phyloP scores from a whole-genome alignment of 148 eudicot species.

The Mesembryanthemum crystallinum region DNA sequence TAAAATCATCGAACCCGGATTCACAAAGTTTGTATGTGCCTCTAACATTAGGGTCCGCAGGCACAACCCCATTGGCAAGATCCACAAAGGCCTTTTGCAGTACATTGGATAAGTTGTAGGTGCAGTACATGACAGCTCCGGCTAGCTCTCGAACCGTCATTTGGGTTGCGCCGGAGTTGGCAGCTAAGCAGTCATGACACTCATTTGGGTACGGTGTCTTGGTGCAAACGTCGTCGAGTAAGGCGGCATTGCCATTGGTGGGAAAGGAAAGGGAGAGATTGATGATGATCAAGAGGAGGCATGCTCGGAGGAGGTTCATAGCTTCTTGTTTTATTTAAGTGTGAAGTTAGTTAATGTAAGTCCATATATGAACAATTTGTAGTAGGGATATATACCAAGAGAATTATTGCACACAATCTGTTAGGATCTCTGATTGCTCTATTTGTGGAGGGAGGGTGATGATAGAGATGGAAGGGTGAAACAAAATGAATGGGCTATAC shows the following conservation, averaged over 20 bases:
- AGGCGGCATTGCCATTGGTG: neutral
- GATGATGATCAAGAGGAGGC: neutral
- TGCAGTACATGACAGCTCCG: neutral
- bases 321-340: neutral
- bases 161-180: neutral
- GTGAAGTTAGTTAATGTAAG: no score
- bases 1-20: neutral
- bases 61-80: neutral
- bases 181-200: neutral
- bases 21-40: neutral
- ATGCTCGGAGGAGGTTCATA: neutral
- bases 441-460: no score
- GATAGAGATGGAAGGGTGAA: no score
- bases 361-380: no score
- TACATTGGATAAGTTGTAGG: neutral
- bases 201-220: neutral
- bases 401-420: no score
- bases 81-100: neutral
- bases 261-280: neutral
- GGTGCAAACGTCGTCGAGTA: neutral
- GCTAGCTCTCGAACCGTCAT: neutral
- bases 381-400: no score
- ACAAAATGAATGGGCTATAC: no score
- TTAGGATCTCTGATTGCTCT: no score
- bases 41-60: neutral